phyloP scores from a whole-genome alignment of 495 filamentous ascomycete genomes.

The Hypoxylon crocopeplum region DNA sequence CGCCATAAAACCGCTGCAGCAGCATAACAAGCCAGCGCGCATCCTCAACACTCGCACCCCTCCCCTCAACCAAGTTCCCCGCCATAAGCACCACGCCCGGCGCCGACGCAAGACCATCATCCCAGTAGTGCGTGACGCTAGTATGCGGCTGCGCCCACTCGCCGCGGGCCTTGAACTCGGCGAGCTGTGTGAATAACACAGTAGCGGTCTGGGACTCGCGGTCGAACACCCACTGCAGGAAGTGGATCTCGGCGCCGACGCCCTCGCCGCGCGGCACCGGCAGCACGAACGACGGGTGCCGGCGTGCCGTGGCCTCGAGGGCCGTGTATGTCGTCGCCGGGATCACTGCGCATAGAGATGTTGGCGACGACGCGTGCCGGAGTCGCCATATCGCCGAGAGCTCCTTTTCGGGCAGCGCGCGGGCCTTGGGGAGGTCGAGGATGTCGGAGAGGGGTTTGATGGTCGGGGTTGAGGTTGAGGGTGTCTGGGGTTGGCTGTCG shows the following conservation, averaged over 20 bases:
- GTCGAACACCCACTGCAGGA: slow-evolving; percentile 77
- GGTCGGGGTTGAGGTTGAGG: slow-evolving; percentile 53
- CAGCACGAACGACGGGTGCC: slow-evolving; percentile 87
- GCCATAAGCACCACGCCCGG: slow-evolving; percentile 85
- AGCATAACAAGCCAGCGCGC: slow-evolving; percentile 91
- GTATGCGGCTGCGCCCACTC: slow-evolving; percentile 91
- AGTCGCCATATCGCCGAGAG: slow-evolving; percentile 90
- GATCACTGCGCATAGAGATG: slow-evolving; percentile 82
- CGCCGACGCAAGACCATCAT: slow-evolving; percentile 63
- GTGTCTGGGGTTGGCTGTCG: slow-evolving; percentile 10
- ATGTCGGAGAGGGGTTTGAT: slow-evolving; percentile 84
- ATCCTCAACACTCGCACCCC: slow-evolving; percentile 79
- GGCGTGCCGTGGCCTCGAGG: slow-evolving; percentile 70
- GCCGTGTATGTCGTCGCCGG: slow-evolving; percentile 71
- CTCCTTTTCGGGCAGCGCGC: slow-evolving; percentile 75
- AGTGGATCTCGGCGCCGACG: slow-evolving; percentile 82
- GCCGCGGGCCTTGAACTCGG: slow-evolving; percentile 88
- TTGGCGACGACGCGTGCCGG: slow-evolving; percentile 72
- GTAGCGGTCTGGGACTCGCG: slow-evolving; percentile 70
- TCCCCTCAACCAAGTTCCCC: slow-evolving; percentile 75
- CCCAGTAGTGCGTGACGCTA: slow-evolving; percentile 87
- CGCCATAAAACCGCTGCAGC: slow-evolving; percentile 88
- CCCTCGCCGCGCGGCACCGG: slow-evolving; percentile 74
- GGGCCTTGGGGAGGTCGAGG: slow-evolving; percentile 81
- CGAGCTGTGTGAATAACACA: slow-evolving; percentile 90